Conservation (phyloP, 2,329 filamentous ascomycete species). For the Pseudogymnoascus sp. region DNA sequence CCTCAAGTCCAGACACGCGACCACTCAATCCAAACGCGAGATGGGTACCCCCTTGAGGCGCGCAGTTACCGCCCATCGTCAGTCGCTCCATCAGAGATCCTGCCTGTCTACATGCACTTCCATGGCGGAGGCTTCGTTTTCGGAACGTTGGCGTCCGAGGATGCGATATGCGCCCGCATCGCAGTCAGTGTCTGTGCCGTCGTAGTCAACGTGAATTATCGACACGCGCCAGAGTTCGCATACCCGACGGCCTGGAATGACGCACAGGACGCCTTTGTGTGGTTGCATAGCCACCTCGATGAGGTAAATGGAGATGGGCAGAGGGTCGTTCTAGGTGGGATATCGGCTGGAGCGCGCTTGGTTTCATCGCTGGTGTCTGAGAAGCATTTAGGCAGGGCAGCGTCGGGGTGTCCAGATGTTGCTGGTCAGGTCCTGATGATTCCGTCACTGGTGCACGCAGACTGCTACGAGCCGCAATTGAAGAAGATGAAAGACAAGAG, state of each 20-base stretch:
- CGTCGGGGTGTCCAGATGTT: neutral
- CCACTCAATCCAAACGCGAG: slow-evolving; percentile 34
- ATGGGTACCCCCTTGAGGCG: slow-evolving; percentile 36
- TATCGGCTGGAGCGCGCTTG: slow-evolving; percentile 40
- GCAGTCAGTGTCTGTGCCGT: slow-evolving; percentile 33
- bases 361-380: slow-evolving; percentile 34
- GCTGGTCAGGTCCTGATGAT: slow-evolving; percentile 44
- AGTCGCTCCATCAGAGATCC: slow-evolving; percentile 17
- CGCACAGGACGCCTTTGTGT: slow-evolving; percentile 26
- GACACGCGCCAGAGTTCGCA: slow-evolving; percentile 32
- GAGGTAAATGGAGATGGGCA: slow-evolving; percentile 32
- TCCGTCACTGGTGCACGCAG: slow-evolving; percentile 32
- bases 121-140: slow-evolving; percentile 33
- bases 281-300: slow-evolving; percentile 39
- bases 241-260: slow-evolving; percentile 23
- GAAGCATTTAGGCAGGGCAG: slow-evolving; percentile 27
- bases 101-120: slow-evolving; percentile 32
- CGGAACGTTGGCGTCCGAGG: slow-evolving; percentile 30
- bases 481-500: slow-evolving; percentile 30
- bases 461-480: slow-evolving; percentile 22
- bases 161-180: slow-evolving; percentile 34
- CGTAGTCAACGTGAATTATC: slow-evolving; percentile 37
- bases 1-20: slow-evolving; percentile 29
- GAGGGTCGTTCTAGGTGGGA: slow-evolving; percentile 38
- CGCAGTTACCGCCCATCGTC: slow-evolving; percentile 38